A percentile compares a stretch with the other conserved stretches of the same genome.
These are phyloP conservation scores for Medicago truncatula DNA, from an alignment of 306 rosid genomes.

Conservation along the genomic window MtrunA17r5.0-ANR NC_053044.1:54404501-54405000, in stretches of 20 bases:
- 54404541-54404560: slow-evolving; percentile 15
- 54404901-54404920: background rate
- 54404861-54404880: background rate
- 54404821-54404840: slow-evolving; percentile 7
- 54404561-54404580: slow-evolving; percentile 17
- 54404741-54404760: background rate
- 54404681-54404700: slow-evolving; percentile 14
- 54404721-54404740: slow-evolving; percentile 14
- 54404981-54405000: slow-evolving; percentile 4
- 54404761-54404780: background rate
- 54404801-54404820: background rate
- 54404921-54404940: slow-evolving; percentile 3
- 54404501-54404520: slow-evolving; percentile 26
- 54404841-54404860: background rate
- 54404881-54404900: background rate
- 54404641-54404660: background rate
- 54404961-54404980: slow-evolving; percentile 1
- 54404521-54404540: background rate
- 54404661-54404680: slow-evolving; percentile 16
- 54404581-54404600: slow-evolving; percentile 29
- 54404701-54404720: slow-evolving; percentile 1
- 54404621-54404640: background rate
- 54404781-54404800: slow-evolving; percentile 1
- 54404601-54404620: background rate
- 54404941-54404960: slow-evolving; percentile 5